Conservation (phyloP, 163 green algal genomes). For the Chlamydomonas reinhardtii region DNA sequence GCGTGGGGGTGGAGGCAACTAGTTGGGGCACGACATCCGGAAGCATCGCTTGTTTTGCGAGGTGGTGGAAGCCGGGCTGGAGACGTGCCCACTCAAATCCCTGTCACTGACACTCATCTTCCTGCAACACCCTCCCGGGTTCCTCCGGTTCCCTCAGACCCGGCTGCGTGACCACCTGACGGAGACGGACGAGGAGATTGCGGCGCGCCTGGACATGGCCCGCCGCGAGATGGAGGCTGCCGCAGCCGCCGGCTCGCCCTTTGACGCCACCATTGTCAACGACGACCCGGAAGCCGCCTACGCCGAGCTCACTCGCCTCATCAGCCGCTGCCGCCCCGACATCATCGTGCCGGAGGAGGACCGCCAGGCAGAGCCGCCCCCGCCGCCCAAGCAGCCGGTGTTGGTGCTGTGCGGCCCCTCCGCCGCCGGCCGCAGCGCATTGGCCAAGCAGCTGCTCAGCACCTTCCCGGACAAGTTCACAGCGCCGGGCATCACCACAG, state of each 20-base stretch:
- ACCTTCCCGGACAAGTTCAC: constrained; percentile 59
- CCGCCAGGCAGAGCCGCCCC: constrained; percentile 40
- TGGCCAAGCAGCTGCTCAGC: constrained; percentile 52
- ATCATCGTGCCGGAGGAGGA: constrained; percentile 68
- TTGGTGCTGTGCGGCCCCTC: constrained; percentile 54
- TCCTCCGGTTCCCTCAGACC: constrained; percentile 1
- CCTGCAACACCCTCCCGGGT: too few species aligned
- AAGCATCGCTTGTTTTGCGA: too few species aligned
- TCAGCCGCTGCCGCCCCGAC: constrained; percentile 73
- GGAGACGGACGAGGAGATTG: constrained; percentile 68
- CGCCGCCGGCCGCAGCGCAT: constrained; percentile 32
- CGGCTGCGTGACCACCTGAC: constrained; percentile 63
- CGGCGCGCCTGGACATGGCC: constrained; percentile 47
- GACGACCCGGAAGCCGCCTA: constrained; percentile 61
- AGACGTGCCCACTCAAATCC: too few species aligned
- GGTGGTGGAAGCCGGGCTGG: too few species aligned
- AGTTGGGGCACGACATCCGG: too few species aligned
- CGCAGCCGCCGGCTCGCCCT: constrained; percentile 45
- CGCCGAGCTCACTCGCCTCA: constrained; percentile 64
- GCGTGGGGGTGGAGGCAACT: too few species aligned
- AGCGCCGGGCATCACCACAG: constrained; percentile 55
- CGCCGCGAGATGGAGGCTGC: constrained; percentile 56
- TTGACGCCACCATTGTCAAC: constrained; percentile 73
- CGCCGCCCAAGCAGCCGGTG: constrained; percentile 53
- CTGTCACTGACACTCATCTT: too few species aligned